Evolutionary conservation across 2,329 filamentous ascomycete genomes (phyloP).

Genomic region (Penicillium sp.): DNA sequence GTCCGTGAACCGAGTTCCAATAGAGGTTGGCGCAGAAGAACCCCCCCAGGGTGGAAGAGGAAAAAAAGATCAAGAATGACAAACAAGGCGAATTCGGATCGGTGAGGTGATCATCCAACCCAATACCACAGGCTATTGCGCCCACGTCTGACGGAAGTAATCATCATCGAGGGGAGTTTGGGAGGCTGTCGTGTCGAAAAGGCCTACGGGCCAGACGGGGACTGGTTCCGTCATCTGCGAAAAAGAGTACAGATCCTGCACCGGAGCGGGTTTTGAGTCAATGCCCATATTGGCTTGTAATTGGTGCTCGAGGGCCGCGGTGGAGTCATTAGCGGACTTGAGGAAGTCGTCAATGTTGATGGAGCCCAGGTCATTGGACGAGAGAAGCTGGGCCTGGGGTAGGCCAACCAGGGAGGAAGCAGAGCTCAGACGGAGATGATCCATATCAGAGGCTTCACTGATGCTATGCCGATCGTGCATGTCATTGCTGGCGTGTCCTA

Average conservation of each 20-base stretch:
- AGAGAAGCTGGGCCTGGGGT: slow-evolving; percentile 37
- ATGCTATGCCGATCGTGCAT: slow-evolving; percentile 36
- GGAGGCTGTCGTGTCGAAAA: slow-evolving; percentile 27
- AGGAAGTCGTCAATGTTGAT: slow-evolving; percentile 42
- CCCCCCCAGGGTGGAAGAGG: slow-evolving; percentile 12
- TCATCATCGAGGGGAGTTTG: slow-evolving; percentile 27
- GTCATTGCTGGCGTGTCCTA: slow-evolving; percentile 26
- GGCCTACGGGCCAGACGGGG: slow-evolving; percentile 28
- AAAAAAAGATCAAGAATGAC: slow-evolving; percentile 4
- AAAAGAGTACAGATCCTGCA: slow-evolving; percentile 27
- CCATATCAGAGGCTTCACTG: slow-evolving; percentile 38
- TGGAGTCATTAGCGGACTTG: slow-evolving; percentile 38
- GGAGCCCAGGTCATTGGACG: slow-evolving; percentile 36
- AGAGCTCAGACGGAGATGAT: slow-evolving; percentile 38
- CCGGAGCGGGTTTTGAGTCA: slow-evolving; percentile 28
- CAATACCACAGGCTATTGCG: slow-evolving; percentile 14
- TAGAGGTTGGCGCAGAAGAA: background rate
- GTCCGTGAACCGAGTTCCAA: background rate
- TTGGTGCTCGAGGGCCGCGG: slow-evolving; percentile 36
- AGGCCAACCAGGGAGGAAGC: slow-evolving; percentile 40
- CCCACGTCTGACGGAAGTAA: slow-evolving; percentile 30
- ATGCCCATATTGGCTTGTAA: slow-evolving; percentile 34
- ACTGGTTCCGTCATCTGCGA: slow-evolving; percentile 24
- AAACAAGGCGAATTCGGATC: slow-evolving; percentile 2
- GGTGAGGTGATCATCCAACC: too few relatives aligned